Base-by-base conservation (phyloP, 2,329 filamentous ascomycete genomes). In the Dryadomyces quercivorus region DNA sequence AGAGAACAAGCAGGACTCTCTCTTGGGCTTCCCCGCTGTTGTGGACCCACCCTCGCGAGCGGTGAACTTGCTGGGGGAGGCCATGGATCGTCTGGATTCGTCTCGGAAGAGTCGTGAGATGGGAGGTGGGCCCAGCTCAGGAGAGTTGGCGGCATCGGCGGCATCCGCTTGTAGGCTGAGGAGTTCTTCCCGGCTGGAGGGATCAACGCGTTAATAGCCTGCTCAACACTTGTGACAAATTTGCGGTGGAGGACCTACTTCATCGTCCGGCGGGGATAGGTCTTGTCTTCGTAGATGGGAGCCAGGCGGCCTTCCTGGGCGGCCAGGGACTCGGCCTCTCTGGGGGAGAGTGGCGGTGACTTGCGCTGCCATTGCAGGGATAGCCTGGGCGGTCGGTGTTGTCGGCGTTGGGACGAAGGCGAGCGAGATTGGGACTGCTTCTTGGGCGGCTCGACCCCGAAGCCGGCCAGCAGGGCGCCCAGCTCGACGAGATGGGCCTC, bases 401-500 rank as follows among this genome's bases (percentile, higher is more conserved):
- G 69, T 63, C 47, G 70, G 67, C 56, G 67, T 76, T 18, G 65
- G 62, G 26, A 60, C 65, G 65, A 70, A 66, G 59, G n/a, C n/a
- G n/a, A n/a, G n/a, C n/a, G 71, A 68, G 66, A 65, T 45, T 71
- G 71, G 3, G 16, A n/a, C 57, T 72, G 66, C 62, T 78, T 78
- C 59, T 68, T 67, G 18, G 81, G 75, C 40, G 81, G 79, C 60
- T 84, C 78, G 44, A 76, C 63, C 6, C 84, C 85, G 46, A 92
- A 73, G 31, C 78, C 77, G 47, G 78, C 80, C 12, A 93, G 75
- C 59, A 92, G 72, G 3, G 75, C 74, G 34, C 80, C 77, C 68
- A 89, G 78, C 70, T 91, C 85, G 38, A 77, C 71, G 20, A 93
- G 73, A 68, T 91, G 89, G 2, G 77, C 74, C 64, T 90, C 83